Percentiles rank a stretch among this genome's conserved stretches.
Conservation (phyloP, 495 filamentous ascomycete species). For the Xylaria grammica region DNA sequence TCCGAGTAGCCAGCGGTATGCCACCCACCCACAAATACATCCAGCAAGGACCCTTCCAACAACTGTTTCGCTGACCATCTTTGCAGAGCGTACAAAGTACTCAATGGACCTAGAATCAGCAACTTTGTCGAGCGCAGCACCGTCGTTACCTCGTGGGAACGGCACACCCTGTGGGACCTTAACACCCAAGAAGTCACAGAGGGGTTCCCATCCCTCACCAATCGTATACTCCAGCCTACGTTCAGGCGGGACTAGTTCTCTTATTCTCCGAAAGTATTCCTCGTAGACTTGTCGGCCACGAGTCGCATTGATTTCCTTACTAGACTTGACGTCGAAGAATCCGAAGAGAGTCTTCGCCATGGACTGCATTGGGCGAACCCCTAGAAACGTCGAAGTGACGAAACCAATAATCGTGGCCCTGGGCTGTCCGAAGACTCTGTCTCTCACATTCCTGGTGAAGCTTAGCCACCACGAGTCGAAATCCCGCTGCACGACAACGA, state of each 20-base stretch:
- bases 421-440: background rate
- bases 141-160: constrained; percentile 24
- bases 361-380: background rate
- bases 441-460: constrained; percentile 21
- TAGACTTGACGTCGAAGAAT: background rate
- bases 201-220: constrained; percentile 52
- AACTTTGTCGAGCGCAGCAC: constrained; percentile 3
- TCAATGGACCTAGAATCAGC: background rate
- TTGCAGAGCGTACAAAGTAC: background rate
- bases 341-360: background rate
- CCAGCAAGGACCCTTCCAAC: background rate
- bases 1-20: constrained; percentile 7
- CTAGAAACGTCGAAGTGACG: background rate
- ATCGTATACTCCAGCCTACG: constrained; percentile 49
- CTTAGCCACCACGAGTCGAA: constrained; percentile 46
- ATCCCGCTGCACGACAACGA: constrained; percentile 47
- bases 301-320: background rate
- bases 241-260: constrained; percentile 37
- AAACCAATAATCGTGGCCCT: background rate
- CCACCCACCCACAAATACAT: background rate
- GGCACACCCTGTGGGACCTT: constrained; percentile 28
- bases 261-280: constrained; percentile 23
- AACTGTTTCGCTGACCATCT: background rate
- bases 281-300: constrained; percentile 2
- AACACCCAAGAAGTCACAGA: constrained; percentile 47